phyloP scores from a whole-genome alignment of 371 early-diverging fungal genomes.

The Mortierella polycephala region DNA sequence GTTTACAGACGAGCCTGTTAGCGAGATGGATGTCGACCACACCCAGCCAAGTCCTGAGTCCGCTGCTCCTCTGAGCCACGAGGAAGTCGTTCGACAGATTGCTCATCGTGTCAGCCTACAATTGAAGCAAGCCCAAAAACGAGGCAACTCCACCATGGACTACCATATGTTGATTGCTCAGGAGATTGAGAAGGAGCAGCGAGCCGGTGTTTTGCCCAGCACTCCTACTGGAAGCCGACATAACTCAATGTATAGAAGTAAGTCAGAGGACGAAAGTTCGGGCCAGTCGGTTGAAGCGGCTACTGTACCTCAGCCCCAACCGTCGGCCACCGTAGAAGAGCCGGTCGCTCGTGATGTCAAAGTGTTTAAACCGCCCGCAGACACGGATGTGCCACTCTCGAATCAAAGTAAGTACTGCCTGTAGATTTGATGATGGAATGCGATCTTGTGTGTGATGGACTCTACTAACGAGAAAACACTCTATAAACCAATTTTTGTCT shows the following conservation, averaged over 20 bases:
- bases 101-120: slow-evolving; percentile 45
- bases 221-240: slow-evolving; percentile 43
- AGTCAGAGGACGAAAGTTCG: slow-evolving; percentile 11
- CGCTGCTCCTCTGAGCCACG: slow-evolving; percentile 14
- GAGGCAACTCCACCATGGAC: slow-evolving; percentile 33
- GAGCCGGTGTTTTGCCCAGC: slow-evolving; percentile 34
- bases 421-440: background rate
- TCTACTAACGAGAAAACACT: background rate
- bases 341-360: slow-evolving; percentile 33
- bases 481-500: background rate
- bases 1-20: slow-evolving; percentile 41
- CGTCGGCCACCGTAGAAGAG: slow-evolving; percentile 11
- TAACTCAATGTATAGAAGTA: slow-evolving; percentile 29
- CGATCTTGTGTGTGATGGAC: too few relatives aligned
- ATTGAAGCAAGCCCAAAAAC: slow-evolving; percentile 30
- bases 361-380: slow-evolving; percentile 43
- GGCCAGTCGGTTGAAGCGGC: slow-evolving; percentile 5
- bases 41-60: slow-evolving; percentile 16
- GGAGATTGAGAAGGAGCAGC: slow-evolving; percentile 42
- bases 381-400: slow-evolving; percentile 33
- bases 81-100: slow-evolving; percentile 49
- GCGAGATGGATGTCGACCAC: slow-evolving; percentile 26
- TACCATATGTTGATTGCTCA: slow-evolving; percentile 41
- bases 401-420: slow-evolving; percentile 34
- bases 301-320: slow-evolving; percentile 1